Conservation (phyloP, 2,329 filamentous ascomycete genomes). For the Thielaviopsis euricoi region DNA sequence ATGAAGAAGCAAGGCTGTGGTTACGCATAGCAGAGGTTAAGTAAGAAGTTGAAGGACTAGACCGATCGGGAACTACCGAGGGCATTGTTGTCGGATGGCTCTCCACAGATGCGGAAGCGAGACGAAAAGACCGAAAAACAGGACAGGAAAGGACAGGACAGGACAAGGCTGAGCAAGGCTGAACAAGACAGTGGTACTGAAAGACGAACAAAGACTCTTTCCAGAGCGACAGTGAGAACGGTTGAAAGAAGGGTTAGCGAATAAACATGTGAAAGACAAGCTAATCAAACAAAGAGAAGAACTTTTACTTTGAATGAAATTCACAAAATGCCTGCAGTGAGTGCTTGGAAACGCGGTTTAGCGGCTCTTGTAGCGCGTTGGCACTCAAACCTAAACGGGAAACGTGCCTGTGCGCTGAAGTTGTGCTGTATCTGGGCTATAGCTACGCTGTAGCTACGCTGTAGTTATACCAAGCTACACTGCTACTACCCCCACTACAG, state of each 20-base stretch:
- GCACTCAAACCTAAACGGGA: neutral
- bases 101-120: too few species aligned
- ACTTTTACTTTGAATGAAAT: neutral
- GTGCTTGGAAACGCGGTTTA: neutral
- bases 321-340: neutral
- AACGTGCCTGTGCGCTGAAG: neutral
- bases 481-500: too few species aligned
- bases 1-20: neutral
- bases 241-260: too few species aligned
- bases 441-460: too few species aligned
- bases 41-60: neutral
- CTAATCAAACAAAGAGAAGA: neutral
- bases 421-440: too few species aligned
- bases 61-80: neutral
- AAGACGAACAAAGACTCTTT: too few species aligned
- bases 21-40: neutral
- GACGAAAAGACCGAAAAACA: neutral
- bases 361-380: neutral
- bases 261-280: neutral
- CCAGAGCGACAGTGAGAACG: too few species aligned
- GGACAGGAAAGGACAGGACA: neutral
- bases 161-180: neutral
- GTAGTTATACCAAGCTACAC: too few species aligned
- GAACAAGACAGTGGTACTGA: too few species aligned
- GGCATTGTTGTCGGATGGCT: neutral